Percentiles rank a stretch among this genome's conserved stretches.
Conservation (phyloP, 2,329 filamentous ascomycete genomes). For the Fusarium nelsonii region DNA sequence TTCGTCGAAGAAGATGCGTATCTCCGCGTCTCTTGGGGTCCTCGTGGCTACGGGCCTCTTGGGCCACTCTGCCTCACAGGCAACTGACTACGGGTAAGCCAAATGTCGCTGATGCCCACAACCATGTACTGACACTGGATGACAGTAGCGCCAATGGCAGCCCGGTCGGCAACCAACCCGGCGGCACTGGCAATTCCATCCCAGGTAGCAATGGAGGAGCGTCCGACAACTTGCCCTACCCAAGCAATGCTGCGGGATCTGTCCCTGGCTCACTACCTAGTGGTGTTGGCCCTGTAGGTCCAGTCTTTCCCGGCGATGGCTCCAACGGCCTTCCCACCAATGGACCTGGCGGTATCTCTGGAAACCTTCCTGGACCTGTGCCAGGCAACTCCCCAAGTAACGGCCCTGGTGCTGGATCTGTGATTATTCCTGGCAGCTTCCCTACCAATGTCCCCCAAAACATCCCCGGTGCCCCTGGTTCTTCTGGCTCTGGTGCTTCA, state of each 20-base stretch:
- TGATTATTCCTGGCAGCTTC: constrained; percentile 23
- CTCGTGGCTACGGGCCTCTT: constrained; percentile 54
- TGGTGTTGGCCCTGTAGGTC: constrained; percentile 4
- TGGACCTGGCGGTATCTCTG: constrained; percentile 11
- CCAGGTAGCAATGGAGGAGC: constrained; percentile 31
- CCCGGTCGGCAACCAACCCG: constrained; percentile 21
- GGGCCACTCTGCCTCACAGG: constrained; percentile 50
- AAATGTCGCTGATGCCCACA: not conserved
- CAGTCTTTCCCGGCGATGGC: constrained; percentile 17
- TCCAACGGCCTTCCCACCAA: constrained; percentile 33
- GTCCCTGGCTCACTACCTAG: constrained; percentile 36
- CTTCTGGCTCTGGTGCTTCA: constrained; percentile 15
- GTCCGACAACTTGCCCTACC: constrained; percentile 30
- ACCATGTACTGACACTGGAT: constrained; percentile 17
- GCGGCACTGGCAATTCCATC: constrained; percentile 24
- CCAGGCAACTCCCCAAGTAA: constrained; percentile 17
- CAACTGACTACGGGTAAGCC: constrained; percentile 52
- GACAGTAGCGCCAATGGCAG: constrained; percentile 29
- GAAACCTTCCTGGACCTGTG: constrained; percentile 23
- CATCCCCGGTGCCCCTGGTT: constrained; percentile 16
- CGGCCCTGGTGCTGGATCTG: constrained; percentile 25
- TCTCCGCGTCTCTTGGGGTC: constrained; percentile 52
- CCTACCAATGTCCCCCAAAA: constrained; percentile 25
- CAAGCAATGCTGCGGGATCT: constrained; percentile 24
- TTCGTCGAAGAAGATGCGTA: constrained; percentile 57